These are phyloP conservation scores for Pestalotiopsis sp. DNA, from an alignment of 2,329 filamentous ascomycete genomes.

Conservation along the genomic window DNA sequence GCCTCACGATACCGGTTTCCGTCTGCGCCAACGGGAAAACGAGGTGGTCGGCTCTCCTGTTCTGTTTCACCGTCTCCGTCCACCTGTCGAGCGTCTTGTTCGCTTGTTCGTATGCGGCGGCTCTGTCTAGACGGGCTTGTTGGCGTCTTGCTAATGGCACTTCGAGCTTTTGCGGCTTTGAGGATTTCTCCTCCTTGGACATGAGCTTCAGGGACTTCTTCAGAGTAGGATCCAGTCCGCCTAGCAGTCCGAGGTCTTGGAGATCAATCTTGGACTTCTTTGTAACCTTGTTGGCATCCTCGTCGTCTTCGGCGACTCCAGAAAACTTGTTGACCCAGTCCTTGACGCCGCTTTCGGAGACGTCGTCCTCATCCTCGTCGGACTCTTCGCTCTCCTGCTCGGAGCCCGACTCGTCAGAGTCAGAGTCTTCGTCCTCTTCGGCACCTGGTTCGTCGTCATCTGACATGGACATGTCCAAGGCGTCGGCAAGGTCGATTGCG, in stretches of 20 bases:
- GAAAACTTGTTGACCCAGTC: slow-evolving; percentile 64
- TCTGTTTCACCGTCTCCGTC: slow-evolving; percentile 94
- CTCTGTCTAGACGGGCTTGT: slow-evolving; percentile 82
- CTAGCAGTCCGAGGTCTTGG: slow-evolving; percentile 72
- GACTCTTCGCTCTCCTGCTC: slow-evolving; percentile 47
- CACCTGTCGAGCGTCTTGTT: slow-evolving; percentile 89
- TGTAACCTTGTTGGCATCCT: slow-evolving; percentile 47
- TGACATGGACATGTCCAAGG: slow-evolving; percentile 47
- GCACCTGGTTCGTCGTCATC: slow-evolving; percentile 47
- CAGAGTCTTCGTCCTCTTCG: slow-evolving; percentile 42
- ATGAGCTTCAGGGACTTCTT: slow-evolving; percentile 81
- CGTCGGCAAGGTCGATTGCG: slow-evolving; percentile 61
- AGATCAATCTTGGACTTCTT: slow-evolving; percentile 72
- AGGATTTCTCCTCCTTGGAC: slow-evolving; percentile 60
- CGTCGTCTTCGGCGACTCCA: slow-evolving; percentile 63
- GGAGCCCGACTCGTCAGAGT: slow-evolving; percentile 44
- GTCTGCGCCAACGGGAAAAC: slow-evolving; percentile 83
- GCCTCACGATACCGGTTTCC: slow-evolving; percentile 59
- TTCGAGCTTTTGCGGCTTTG: slow-evolving; percentile 71
- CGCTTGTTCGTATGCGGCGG: slow-evolving; percentile 84
- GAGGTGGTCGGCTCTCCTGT: slow-evolving; percentile 87
- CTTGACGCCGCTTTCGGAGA: slow-evolving; percentile 51
- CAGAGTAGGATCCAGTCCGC: slow-evolving; percentile 72
- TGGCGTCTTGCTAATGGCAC: slow-evolving; percentile 84
- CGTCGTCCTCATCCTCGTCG: slow-evolving; percentile 48